Base-by-base conservation (phyloP, 176 grass and related monocot species). In the Oryza rufipogon region DNA sequence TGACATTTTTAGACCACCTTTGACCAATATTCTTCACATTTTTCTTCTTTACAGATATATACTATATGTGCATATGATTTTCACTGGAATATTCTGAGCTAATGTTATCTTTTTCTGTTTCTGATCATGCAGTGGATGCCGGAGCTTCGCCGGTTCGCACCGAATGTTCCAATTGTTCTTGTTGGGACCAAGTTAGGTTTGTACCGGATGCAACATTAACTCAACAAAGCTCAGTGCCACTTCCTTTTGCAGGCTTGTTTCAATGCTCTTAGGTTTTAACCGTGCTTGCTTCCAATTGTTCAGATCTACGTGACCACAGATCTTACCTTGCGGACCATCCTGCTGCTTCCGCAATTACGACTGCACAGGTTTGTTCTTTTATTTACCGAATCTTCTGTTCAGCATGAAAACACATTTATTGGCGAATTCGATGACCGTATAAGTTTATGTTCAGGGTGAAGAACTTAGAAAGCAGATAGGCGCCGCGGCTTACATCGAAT, bases 111-210 rank as follows among this genome's bases (percentile, higher is more conserved):
- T 84, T 79, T 84, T 79, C 30, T 75, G 20, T 80, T 51, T 79
- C 74, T 84, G 73, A 60, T 56, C 60, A 32, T 79, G 34, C 89
- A 97, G 95, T 97, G 95, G 95, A 86, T 95, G 92, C 95, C 95
- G n/a, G 95, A 97, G 78, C 95, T 97, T 22, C 90, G 92, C 5
- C 85, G 92, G 7, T 97, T 95, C 66, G 91, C 91, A 0, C 95
- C 92, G 0, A 94, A 89, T 42, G 86, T 97, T 74, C 92, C 95
- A 25, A 81, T 97, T 69, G 75, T 95, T 89, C 90, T 97, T 7
- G 95, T 95, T 63, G 95, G 95, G 47, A 97, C 95, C 49, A 97
- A 97, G 86, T 83, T 95, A 89, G 95, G 95, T 97, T 46, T 66
- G 32, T 45, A 42, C 52, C 4, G 51, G 28, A 49, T 33, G 2